Evolutionary conservation across 768 basidiomycete species (phyloP).

Genomic region (Mycena galopus): DNA sequence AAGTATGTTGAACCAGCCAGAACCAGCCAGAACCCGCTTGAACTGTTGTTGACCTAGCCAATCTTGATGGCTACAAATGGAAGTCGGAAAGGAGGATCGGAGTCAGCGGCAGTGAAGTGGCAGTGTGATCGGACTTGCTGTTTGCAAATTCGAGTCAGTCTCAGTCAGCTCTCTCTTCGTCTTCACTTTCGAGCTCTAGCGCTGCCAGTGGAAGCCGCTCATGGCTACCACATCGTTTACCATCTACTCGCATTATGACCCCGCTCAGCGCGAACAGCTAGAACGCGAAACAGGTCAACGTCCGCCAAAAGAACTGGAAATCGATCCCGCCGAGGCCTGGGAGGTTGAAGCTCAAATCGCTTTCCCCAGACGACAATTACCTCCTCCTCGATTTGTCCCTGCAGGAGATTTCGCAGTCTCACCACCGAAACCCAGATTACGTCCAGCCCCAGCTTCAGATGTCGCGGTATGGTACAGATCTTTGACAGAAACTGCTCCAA

Average conservation of each 20-base stretch:
- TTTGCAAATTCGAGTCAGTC: neutral
- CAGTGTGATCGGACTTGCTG: neutral
- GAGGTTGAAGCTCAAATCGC: constrained; percentile 54
- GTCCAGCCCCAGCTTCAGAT: constrained; percentile 32
- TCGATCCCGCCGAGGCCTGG: constrained; percentile 47
- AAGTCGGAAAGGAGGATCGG: too few species aligned
- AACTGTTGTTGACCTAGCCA: too few species aligned
- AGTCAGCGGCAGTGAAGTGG: neutral
- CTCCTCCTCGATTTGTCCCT: constrained; percentile 70
- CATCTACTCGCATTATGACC: constrained; percentile 71
- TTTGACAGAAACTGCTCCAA: constrained; percentile 47
- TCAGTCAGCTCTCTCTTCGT: neutral
- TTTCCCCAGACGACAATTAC: constrained; percentile 38
- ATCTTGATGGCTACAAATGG: too few species aligned
- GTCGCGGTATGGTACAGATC: constrained; percentile 67
- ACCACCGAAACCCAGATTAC: constrained; percentile 33
- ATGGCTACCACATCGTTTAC: constrained; percentile 67
- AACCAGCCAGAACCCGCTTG: too few species aligned
- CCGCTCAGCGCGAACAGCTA: constrained; percentile 58
- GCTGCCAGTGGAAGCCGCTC: too few species aligned
- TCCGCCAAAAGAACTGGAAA: constrained; percentile 21
- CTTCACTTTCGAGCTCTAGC: too few species aligned
- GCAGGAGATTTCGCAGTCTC: constrained; percentile 51
- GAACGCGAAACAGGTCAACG: constrained; percentile 50
- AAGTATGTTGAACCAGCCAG: too few species aligned